These are phyloP conservation scores for Fusarium longipes DNA, from an alignment of 2,329 filamentous ascomycete species.

Conservation along the genomic window DNA sequence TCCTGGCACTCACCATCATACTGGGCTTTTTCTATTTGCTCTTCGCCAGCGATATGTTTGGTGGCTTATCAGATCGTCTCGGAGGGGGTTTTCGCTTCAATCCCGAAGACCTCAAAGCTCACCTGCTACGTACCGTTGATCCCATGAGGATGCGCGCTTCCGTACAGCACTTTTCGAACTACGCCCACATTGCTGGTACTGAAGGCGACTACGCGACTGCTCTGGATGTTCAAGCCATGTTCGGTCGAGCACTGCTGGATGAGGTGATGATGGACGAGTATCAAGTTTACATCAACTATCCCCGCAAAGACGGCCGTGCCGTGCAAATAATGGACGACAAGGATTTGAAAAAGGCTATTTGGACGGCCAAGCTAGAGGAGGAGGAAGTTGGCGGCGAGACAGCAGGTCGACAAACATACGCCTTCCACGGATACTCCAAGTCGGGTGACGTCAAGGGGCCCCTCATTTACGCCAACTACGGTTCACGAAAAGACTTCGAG, in stretches of 20 bases:
- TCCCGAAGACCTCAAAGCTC: conserved; percentile 81
- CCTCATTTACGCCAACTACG: conserved; percentile 92
- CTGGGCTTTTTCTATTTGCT: conserved; percentile 83
- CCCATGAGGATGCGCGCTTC: conserved; percentile 76
- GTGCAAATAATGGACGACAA: conserved; percentile 82
- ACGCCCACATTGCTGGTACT: conserved; percentile 92
- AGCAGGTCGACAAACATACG: conserved; percentile 74
- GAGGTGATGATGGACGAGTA: conserved; percentile 81
- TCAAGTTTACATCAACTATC: conserved; percentile 93
- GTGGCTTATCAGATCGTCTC: conserved; percentile 70
- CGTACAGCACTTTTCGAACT: conserved; percentile 80
- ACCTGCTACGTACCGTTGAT: conserved; percentile 79
- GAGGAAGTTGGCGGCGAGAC: conserved; percentile 72
- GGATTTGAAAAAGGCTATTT: conserved; percentile 66
- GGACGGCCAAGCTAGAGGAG: conserved; percentile 89
- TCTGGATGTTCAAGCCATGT: conserved; percentile 83
- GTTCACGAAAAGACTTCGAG: conserved; percentile 85
- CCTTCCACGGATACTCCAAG: conserved; percentile 91
- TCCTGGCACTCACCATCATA: conserved; percentile 80
- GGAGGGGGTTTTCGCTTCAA: conserved; percentile 78
- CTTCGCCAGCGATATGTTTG: conserved; percentile 87
- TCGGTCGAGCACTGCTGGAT: conserved; percentile 78
- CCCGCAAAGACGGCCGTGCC: conserved; percentile 77
- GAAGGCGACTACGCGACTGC: conserved; percentile 90
- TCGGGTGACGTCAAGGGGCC: conserved; percentile 87